Base-by-base conservation (phyloP, 1,139 yeast species). In the Debaryomyces robertsiae region DNA sequence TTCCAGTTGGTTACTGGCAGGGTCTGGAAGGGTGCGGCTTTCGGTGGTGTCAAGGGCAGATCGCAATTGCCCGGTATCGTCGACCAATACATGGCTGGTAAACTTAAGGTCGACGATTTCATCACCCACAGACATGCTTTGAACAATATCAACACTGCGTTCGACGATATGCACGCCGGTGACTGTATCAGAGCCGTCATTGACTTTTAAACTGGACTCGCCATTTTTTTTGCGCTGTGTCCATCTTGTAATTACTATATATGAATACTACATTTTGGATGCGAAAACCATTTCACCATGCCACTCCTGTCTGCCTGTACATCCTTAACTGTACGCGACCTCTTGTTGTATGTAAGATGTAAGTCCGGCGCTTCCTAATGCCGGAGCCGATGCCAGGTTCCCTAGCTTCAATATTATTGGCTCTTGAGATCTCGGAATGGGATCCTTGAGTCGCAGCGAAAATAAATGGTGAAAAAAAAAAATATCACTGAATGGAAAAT, bases 1-100 rank as follows among this genome's bases (percentile, higher is more conserved):
- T 93, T 93, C 89, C 98, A 93, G 75, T 81, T 93, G 66, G 98
- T 94, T 52, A 93, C 98, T 34, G 98, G 98, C 56, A 84, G 98
- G 71, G 95, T 87, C 40, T 93, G 98, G 97, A 87, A 81, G 67
- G 98, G 98, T 55, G 89, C 96, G 58, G 98, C 98, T 13, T 93
- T 89, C 55, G 98, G 98, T 59, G 98, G 98, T 63, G 91, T 93
- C 63, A 93, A 93, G 74, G 98, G 98, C 61, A 85, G 98, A 74
- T 63, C 96, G 35, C 96, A 93, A 73, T 80, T 93, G 73, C 97
- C 96, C 40, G 90, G 84, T 15, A 76, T 91, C 47, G 96, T 93
- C 43, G 83, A 89, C 45, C 91, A 87, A 62, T 93, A 91, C 67
- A 67, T 87, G 73, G 67, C 71, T 30, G 97, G 97, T 52, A 77